These are phyloP conservation scores for Nemophila menziesii DNA, from an alignment of 257 asterid genomes.

Conservation along the genomic window DNA sequence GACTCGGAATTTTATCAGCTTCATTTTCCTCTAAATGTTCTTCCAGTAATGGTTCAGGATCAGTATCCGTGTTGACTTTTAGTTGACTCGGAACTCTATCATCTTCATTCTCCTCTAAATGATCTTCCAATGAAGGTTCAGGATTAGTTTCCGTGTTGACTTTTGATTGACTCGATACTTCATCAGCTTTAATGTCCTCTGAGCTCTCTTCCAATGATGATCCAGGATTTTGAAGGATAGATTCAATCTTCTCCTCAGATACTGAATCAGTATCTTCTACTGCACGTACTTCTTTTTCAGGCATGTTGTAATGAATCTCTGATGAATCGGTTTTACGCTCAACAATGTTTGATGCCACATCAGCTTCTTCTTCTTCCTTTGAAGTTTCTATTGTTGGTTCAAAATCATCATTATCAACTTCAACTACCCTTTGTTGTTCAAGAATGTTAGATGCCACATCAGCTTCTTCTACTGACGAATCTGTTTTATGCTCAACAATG, in stretches of 20 bases:
- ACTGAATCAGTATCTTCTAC: slow-evolving; percentile 18
- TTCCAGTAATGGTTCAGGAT: too few relatives aligned
- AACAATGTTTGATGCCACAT: slow-evolving; percentile 5
- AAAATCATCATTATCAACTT: too few relatives aligned
- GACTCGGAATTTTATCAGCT: too few relatives aligned
- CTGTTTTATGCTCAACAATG: slow-evolving; percentile 8
- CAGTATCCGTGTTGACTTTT: too few relatives aligned
- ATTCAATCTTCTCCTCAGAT: slow-evolving; percentile 13
- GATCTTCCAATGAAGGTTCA: slow-evolving; percentile 21
- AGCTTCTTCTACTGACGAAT: slow-evolving; percentile 11
- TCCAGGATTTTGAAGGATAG: slow-evolving; percentile 1
- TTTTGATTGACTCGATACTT: slow-evolving; percentile 11
- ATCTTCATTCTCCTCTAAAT: too few relatives aligned
- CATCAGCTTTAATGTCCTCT: slow-evolving; percentile 4
- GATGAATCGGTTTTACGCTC: slow-evolving; percentile 13
- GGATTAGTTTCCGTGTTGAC: slow-evolving; percentile 13
- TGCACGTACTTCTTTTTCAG: slow-evolving; percentile 21
- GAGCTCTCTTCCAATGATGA: slow-evolving; percentile 1
- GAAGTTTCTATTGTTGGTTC: slow-evolving; percentile 13
- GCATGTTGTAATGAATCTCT: slow-evolving; percentile 15
- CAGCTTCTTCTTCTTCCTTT: slow-evolving; percentile 12
- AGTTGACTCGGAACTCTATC: too few relatives aligned
- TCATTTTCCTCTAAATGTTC: too few relatives aligned
- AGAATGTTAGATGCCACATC: slow-evolving; percentile 6
- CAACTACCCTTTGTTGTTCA: too few relatives aligned